phyloP scores from a whole-genome alignment of 1,139 yeast genomes.

The Zygosaccharomyces pseudobailii region DNA sequence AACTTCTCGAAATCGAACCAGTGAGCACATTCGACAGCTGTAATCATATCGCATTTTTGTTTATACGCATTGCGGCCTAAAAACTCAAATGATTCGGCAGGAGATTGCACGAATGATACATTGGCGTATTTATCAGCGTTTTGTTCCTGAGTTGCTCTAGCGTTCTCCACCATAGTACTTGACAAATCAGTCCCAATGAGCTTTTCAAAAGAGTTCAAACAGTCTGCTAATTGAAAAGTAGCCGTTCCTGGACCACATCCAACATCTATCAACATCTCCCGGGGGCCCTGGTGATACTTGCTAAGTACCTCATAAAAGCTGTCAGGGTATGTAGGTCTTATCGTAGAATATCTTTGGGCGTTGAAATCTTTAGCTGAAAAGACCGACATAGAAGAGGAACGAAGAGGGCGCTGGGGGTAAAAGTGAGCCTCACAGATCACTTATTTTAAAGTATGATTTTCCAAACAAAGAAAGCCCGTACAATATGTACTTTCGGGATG shows the following conservation, averaged over 20 bases:
- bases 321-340: conserved; percentile 53
- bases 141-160: conserved; percentile 30
- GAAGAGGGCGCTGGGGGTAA: too few relatives aligned
- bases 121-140: conserved; percentile 10
- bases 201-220: conserved; percentile 38
- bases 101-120: conserved; percentile 24
- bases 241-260: conserved; percentile 87
- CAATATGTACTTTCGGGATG: too few relatives aligned
- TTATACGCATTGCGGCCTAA: conserved; percentile 37
- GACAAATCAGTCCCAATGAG: conserved; percentile 69
- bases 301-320: conserved; percentile 42
- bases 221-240: conserved; percentile 42
- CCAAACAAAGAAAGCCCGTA: too few relatives aligned
- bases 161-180: conserved; percentile 52
- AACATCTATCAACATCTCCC: conserved; percentile 50
- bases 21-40: conserved; percentile 74
- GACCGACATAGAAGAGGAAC: conserved; percentile 49
- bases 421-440: too few relatives aligned
- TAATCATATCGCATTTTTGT: conserved; percentile 43
- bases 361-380: conserved; percentile 56
- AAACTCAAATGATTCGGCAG: conserved; percentile 35
- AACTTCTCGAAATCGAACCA: conserved; percentile 61
- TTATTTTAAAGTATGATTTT: too few relatives aligned
- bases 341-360: conserved; percentile 47
- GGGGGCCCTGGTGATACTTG: conserved; percentile 32